Conservation (phyloP, 352 stramenopile genomes). For the Thraustotheca clavata region DNA sequence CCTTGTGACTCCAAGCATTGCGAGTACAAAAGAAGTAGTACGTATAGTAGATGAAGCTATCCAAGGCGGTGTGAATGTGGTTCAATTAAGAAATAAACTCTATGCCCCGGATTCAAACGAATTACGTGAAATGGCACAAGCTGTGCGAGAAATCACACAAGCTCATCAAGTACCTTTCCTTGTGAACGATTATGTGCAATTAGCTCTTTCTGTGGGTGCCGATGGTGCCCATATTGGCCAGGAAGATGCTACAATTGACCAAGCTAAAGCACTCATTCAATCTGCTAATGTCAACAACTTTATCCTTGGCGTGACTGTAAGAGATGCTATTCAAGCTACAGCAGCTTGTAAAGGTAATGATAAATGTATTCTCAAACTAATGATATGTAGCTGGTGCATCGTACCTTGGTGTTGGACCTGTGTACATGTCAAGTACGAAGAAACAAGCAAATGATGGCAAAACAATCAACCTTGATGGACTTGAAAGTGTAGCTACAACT, state of each 20-base stretch:
- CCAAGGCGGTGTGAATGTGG: constrained; percentile 32
- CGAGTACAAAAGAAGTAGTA: constrained; percentile 26
- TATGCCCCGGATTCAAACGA: constrained; percentile 27
- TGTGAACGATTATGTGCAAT: constrained; percentile 45
- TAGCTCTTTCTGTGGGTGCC: constrained; percentile 36
- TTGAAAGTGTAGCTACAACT: constrained; percentile 23
- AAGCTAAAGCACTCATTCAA: constrained; percentile 19
- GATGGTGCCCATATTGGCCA: constrained; percentile 53
- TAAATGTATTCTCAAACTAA: not conserved
- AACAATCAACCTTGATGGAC: constrained; percentile 35
- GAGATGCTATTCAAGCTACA: constrained; percentile 33
- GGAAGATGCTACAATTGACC: constrained; percentile 27
- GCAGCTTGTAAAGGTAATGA: constrained; percentile 29
- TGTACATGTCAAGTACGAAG: constrained; percentile 47
- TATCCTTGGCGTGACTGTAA: constrained; percentile 45
- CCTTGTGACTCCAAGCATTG: constrained; percentile 42
- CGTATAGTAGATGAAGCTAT: constrained; percentile 37
- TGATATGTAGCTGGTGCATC: constrained; percentile 26
- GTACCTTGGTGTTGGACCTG: constrained; percentile 43
- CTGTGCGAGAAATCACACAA: constrained; percentile 33
- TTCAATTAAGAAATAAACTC: constrained; percentile 51
- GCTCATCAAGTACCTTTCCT: constrained; percentile 38
- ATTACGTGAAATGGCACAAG: constrained; percentile 28
- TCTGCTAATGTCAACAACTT: constrained; percentile 22
- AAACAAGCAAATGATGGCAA: constrained; percentile 42